Conservation (phyloP, 2,329 filamentous ascomycete species). For the Lachnellula willkommii region DNA sequence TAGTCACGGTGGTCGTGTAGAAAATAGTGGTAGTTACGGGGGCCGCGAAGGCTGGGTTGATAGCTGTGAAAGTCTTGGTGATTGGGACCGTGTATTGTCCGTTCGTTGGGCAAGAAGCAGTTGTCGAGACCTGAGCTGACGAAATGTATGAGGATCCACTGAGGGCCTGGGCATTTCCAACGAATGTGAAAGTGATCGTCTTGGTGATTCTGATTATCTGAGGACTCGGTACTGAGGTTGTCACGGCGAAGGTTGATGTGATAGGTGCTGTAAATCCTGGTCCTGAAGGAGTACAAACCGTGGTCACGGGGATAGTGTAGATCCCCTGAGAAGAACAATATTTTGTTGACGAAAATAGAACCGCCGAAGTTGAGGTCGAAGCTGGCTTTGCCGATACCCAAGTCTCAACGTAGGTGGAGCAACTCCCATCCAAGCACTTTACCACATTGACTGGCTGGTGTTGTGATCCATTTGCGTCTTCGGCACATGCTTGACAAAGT, state of each 20-base stretch:
- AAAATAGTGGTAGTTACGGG: constrained; percentile 3
- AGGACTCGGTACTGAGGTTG: no score
- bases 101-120: constrained; percentile 4
- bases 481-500: constrained; percentile 9
- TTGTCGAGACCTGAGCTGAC: neutral
- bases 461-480: neutral
- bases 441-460: constrained; percentile 5
- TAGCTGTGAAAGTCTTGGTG: neutral
- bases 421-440: constrained; percentile 6
- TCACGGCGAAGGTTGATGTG: no score
- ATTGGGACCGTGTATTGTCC: constrained; percentile 6
- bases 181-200: no score
- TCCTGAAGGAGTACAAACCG: no score
- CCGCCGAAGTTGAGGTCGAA: neutral
- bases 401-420: constrained; percentile 7
- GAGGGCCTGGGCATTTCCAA: no score
- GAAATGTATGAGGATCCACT: no score
- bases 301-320: no score
- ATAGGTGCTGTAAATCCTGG: no score
- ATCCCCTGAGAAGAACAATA: no score
- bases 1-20: constrained; percentile 6
- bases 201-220: no score
- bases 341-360: neutral
- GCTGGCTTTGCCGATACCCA: constrained; percentile 8
- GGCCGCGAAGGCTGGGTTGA: neutral